These are phyloP conservation scores for Monosporascus sp. DNA, from an alignment of 2,329 filamentous ascomycete genomes.

Conservation along the genomic window DNA sequence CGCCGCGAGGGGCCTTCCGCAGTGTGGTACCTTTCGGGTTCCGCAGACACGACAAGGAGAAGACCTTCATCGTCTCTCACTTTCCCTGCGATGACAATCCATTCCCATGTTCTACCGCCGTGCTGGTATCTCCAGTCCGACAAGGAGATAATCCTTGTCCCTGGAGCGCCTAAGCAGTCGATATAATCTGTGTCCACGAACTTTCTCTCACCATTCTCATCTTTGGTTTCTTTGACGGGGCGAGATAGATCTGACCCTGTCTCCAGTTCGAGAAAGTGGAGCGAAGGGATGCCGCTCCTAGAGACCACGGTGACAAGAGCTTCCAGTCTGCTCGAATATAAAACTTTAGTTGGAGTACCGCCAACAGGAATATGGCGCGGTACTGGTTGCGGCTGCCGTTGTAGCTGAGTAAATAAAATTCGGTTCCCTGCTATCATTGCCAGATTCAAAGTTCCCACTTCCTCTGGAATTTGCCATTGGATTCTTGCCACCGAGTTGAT, in stretches of 20 bases:
- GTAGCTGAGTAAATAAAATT: slow-evolving; percentile 49
- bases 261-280: slow-evolving; percentile 52
- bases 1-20: slow-evolving; percentile 21
- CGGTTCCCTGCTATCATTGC: slow-evolving; percentile 44
- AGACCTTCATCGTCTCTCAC: slow-evolving; percentile 34
- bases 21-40: slow-evolving; percentile 15
- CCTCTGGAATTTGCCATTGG: slow-evolving; percentile 31
- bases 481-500: slow-evolving; percentile 44
- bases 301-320: slow-evolving; percentile 49
- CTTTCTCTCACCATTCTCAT: slow-evolving; percentile 26
- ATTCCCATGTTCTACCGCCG: slow-evolving; percentile 53
- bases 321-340: slow-evolving; percentile 49
- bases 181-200: slow-evolving; percentile 38
- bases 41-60: slow-evolving; percentile 50
- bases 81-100: slow-evolving; percentile 54
- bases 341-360: slow-evolving; percentile 44
- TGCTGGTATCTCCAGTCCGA: slow-evolving; percentile 59
- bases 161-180: slow-evolving; percentile 48
- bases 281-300: slow-evolving; percentile 36
- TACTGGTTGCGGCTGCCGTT: slow-evolving; percentile 26
- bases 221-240: slow-evolving; percentile 23
- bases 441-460: slow-evolving; percentile 35
- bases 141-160: slow-evolving; percentile 56
- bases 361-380: slow-evolving; percentile 20
- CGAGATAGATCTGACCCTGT: slow-evolving; percentile 47